A percentile compares a stretch with the other conserved stretches of the same genome.
phyloP scores from a whole-genome alignment of 345 rosid genomes.

The Corchorus olitorius region DNA sequence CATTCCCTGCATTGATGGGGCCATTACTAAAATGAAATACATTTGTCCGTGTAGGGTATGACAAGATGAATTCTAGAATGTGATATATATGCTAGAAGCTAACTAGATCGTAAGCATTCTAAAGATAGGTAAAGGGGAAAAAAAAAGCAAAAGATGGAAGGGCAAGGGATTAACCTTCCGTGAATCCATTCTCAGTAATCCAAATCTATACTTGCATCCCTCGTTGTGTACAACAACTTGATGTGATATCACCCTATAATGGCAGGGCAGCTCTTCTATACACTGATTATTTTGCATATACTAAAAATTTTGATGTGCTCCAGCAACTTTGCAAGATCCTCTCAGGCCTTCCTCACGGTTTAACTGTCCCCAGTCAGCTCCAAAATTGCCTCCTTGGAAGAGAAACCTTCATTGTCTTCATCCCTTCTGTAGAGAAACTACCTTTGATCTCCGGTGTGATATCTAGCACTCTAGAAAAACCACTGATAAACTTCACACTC shows the following conservation, averaged over 20 bases:
- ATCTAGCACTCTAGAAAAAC: slow-evolving; percentile 22
- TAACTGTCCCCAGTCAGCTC: slow-evolving; percentile 10
- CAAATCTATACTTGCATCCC: slow-evolving; percentile 37
- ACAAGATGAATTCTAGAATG: slow-evolving; percentile 22
- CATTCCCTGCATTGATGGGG: slow-evolving; percentile 14
- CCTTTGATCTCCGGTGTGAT: slow-evolving; percentile 29
- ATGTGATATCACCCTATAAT: slow-evolving; percentile 34
- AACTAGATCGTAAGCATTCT: slow-evolving; percentile 16
- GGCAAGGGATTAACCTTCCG: slow-evolving; percentile 36
- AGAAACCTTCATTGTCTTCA: slow-evolving; percentile 18
- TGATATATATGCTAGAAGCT: slow-evolving; percentile 26
- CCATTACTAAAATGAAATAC: neutral
- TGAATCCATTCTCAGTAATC: slow-evolving; percentile 21
- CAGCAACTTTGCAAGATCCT: slow-evolving; percentile 22
- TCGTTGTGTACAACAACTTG: slow-evolving; percentile 30
- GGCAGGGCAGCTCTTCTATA: slow-evolving; percentile 47
- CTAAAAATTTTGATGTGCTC: slow-evolving; percentile 15
- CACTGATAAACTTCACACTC: slow-evolving; percentile 19
- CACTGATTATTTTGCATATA: slow-evolving; percentile 43
- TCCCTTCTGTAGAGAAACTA: slow-evolving; percentile 22
- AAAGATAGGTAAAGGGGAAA: slow-evolving; percentile 4
- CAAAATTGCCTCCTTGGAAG: slow-evolving; percentile 18
- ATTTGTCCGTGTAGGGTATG: neutral
- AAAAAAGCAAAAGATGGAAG: slow-evolving; percentile 16
- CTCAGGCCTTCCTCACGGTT: slow-evolving; percentile 23